Conservation (phyloP, 2,329 filamentous ascomycete genomes). For the Triangularia verruculosa region DNA sequence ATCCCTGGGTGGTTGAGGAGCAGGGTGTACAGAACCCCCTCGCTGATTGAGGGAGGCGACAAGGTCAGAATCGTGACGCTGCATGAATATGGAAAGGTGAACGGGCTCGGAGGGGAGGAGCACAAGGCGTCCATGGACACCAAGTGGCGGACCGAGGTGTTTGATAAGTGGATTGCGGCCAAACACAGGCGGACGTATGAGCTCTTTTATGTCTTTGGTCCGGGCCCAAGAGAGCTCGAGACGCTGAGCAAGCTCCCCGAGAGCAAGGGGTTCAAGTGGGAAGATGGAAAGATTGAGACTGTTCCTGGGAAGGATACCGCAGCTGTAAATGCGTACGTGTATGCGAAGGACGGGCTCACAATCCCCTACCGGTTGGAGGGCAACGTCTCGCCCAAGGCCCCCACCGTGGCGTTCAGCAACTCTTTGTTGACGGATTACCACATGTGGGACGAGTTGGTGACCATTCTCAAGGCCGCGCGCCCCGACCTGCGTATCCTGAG, state of each 20-base stretch:
- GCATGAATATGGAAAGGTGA: constrained; percentile 68
- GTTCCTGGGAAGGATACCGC: constrained; percentile 45
- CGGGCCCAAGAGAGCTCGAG: constrained; percentile 65
- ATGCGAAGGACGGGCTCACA: constrained; percentile 62
- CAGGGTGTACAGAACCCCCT: constrained; percentile 63
- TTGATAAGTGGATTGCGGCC: constrained; percentile 54
- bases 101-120: constrained; percentile 64
- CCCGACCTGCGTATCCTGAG: constrained; percentile 70
- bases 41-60: constrained; percentile 51
- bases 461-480: constrained; percentile 56
- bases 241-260: constrained; percentile 51
- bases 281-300: constrained; percentile 56
- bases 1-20: constrained; percentile 77
- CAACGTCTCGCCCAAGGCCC: constrained; percentile 61
- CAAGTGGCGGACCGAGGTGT: constrained; percentile 58
- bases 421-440: constrained; percentile 72
- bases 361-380: constrained; percentile 77
- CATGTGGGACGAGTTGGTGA: constrained; percentile 78
- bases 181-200: constrained; percentile 61
- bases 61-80: constrained; percentile 61
- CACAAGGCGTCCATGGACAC: constrained; percentile 63
- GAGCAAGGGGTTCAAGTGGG: constrained; percentile 48
- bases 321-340: constrained; percentile 65
- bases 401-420: constrained; percentile 73
- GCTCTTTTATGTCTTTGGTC: constrained; percentile 77